phyloP scores from a whole-genome alignment of 202 grass and related monocot genomes.

The Dendrocalamus latiflorus region DNA sequence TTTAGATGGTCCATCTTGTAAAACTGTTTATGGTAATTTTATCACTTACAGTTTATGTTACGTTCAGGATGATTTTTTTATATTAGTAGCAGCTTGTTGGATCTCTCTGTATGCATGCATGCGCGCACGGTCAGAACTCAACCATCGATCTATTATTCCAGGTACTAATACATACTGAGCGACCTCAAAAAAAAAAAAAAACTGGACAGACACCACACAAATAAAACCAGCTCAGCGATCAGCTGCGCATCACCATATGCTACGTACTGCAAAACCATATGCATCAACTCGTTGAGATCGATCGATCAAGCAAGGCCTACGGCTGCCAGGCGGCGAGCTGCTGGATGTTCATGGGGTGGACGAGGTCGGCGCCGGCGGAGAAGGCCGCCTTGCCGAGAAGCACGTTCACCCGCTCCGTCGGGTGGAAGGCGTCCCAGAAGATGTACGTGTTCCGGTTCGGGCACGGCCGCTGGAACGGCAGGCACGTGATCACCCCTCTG shows the following conservation, averaged over 20 bases:
- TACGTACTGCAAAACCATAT: background rate
- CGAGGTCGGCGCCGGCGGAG: conserved; percentile 48
- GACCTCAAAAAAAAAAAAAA: background rate
- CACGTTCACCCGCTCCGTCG: conserved; percentile 77
- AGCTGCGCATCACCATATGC: background rate
- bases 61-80: too few species aligned
- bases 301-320: background rate
- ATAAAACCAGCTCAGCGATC: background rate
- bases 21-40: too few species aligned
- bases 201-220: background rate
- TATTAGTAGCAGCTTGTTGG: background rate
- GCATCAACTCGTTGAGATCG: background rate
- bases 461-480: conserved; percentile 79
- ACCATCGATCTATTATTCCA: background rate
- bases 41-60: too few species aligned
- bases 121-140: background rate
- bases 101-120: background rate
- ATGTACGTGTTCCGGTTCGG: conserved; percentile 60
- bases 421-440: conserved; percentile 99
- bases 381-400: conserved; percentile 63
- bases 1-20: too few species aligned
- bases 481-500: conserved; percentile 84
- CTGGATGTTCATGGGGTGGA: conserved; percentile 78
- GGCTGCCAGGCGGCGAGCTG: conserved; percentile 64
- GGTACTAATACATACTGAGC: background rate